A percentile compares a stretch with the other conserved stretches of the same genome.
These are phyloP conservation scores for Elsinoe ampelina DNA, from an alignment of 2,329 filamentous ascomycete species.

Conservation along the genomic window DNA sequence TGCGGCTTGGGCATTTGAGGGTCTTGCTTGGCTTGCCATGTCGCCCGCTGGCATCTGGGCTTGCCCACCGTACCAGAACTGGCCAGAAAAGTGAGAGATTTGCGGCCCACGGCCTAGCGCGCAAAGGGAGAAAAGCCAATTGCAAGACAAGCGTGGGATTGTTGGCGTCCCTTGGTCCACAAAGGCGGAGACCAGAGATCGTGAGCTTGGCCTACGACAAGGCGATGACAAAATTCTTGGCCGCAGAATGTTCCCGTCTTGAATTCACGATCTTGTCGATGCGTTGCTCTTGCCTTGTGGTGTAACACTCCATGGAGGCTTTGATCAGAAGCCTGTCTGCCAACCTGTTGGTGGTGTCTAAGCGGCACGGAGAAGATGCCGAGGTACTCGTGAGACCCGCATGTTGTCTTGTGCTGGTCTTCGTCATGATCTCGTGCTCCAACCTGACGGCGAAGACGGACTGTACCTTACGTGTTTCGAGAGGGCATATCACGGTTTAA, in stretches of 20 bases:
- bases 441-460: too few relatives aligned
- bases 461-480: too few relatives aligned
- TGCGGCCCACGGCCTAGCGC: neutral
- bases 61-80: neutral
- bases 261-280: neutral
- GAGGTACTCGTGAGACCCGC: too few relatives aligned
- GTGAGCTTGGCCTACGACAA: conserved; percentile 11
- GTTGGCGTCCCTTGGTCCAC: neutral
- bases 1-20: neutral
- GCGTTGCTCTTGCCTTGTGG: neutral
- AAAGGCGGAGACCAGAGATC: too few relatives aligned
- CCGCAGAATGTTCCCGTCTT: neutral
- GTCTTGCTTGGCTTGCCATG: conserved; percentile 7
- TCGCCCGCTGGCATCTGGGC: neutral
- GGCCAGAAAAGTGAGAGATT: conserved; percentile 7
- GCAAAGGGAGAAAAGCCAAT: conserved; percentile 3
- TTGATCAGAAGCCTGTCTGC: too few relatives aligned
- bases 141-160: conserved; percentile 3
- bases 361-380: too few relatives aligned
- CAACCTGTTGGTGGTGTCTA: too few relatives aligned
- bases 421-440: too few relatives aligned
- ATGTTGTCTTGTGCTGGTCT: too few relatives aligned
- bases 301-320: neutral
- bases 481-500: too few relatives aligned
- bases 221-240: neutral